phyloP scores from a whole-genome alignment of 306 rosid genomes.

The Fragaria nilgerrensis region DNA sequence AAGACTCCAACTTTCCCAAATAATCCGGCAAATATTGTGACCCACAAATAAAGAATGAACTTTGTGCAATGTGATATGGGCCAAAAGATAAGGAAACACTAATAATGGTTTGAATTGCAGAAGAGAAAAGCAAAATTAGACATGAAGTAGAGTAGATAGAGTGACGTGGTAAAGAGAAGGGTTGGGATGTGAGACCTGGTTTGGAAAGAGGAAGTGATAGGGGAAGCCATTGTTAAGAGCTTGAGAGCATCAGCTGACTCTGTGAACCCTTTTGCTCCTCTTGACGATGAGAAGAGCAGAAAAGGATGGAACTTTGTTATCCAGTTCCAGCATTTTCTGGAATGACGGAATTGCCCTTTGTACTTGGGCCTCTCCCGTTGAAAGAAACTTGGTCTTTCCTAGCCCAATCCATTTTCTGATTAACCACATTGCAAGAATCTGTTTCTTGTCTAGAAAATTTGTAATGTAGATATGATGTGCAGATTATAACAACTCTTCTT shows the following conservation, averaged over 20 bases:
- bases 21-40: neutral
- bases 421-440: neutral
- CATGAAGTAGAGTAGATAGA: neutral
- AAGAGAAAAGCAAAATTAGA: neutral
- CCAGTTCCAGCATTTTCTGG: neutral
- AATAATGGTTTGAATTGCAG: neutral
- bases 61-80: neutral
- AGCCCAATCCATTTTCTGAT: neutral
- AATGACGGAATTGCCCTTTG: neutral
- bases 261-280: constrained; percentile 4
- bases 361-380: neutral
- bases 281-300: neutral
- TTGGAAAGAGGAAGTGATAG: constrained; percentile 35
- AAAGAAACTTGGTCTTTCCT: neutral
- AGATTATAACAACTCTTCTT: neutral
- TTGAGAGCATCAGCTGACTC: constrained; percentile 20
- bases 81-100: neutral
- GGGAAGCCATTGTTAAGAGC: constrained; percentile 39
- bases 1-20: constrained; percentile 9
- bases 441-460: neutral
- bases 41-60: neutral
- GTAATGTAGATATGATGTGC: no score
- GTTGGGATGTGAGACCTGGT: constrained; percentile 19
- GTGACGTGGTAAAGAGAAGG: neutral
- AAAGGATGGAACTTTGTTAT: constrained; percentile 2